Evolutionary conservation across 306 rosid species (phyloP).

Genomic region (Cercis canadensis): DNA sequence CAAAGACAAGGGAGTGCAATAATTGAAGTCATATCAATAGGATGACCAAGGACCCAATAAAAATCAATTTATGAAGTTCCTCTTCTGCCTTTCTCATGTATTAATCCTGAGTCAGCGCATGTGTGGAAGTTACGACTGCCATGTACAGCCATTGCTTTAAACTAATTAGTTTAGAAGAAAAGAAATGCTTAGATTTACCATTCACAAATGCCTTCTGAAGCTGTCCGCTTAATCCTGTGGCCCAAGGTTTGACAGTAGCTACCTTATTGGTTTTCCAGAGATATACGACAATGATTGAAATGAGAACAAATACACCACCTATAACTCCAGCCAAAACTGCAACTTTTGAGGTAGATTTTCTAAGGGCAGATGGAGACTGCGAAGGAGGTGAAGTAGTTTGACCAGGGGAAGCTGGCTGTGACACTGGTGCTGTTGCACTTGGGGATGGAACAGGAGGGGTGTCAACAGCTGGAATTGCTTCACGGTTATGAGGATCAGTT

Average conservation of each 20-base stretch:
- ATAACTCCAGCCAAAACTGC: conserved; percentile 53
- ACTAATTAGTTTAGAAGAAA: conserved; percentile 15
- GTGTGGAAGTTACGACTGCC: conserved; percentile 5
- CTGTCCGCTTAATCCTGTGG: conserved; percentile 95
- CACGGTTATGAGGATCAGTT: background rate
- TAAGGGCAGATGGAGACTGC: background rate
- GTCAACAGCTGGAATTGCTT: background rate
- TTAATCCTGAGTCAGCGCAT: conserved; percentile 13
- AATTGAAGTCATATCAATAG: conserved; percentile 23
- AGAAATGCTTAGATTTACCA: conserved; percentile 52
- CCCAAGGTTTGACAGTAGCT: conserved; percentile 90
- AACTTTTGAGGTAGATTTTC: background rate
- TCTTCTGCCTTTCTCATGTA: conserved; percentile 8
- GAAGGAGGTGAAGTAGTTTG: conserved; percentile 40
- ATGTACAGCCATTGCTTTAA: conserved; percentile 19
- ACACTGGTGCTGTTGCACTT: background rate
- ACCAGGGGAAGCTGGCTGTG: conserved; percentile 12
- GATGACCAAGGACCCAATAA: conserved; percentile 25
- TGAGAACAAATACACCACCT: conserved; percentile 52
- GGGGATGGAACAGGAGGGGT: background rate
- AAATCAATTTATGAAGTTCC: background rate
- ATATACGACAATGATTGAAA: conserved; percentile 49
- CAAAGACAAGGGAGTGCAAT: conserved; percentile 14
- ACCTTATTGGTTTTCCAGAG: conserved; percentile 67
- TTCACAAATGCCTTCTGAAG: conserved; percentile 95